Evolutionary conservation across 169 alveolate genomes (phyloP).

Genomic region (Eimeria maxima): DNA sequence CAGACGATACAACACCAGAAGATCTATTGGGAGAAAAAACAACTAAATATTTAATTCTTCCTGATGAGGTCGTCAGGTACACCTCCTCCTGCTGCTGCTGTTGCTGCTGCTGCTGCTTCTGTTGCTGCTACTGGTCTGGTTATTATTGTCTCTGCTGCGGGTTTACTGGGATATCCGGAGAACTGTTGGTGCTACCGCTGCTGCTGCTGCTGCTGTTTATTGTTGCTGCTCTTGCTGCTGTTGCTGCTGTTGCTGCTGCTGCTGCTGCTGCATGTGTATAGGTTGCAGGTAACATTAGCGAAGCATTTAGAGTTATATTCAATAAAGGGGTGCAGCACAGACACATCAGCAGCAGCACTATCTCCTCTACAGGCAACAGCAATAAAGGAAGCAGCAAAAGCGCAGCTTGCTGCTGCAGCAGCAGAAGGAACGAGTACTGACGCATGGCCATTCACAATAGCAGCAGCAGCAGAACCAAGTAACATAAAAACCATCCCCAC

Average conservation of each 20-base stretch:
- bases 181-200: background rate
- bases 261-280: background rate
- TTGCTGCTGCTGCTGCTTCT: conserved; percentile 25
- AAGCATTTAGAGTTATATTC: conserved; percentile 20
- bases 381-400: background rate
- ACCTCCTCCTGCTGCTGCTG: background rate
- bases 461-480: too few species aligned
- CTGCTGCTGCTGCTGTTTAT: too few species aligned
- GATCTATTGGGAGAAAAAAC: background rate
- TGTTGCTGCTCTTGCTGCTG: too few species aligned
- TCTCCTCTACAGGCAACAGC: background rate
- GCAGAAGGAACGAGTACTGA: too few species aligned
- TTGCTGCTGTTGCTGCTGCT: too few species aligned
- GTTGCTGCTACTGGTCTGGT: background rate
- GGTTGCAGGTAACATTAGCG: conserved; percentile 36
- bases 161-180: too few species aligned
- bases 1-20: background rate
- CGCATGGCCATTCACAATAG: too few species aligned
- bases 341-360: conserved; percentile 13
- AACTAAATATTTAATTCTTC: conserved; percentile 39
- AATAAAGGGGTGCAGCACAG: conserved; percentile 34
- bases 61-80: conserved; percentile 68
- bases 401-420: conserved; percentile 32
- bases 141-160: background rate
- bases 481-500: background rate